Conservation (phyloP, 345 rosid genomes). For the Gossypium herbaceum region DNA sequence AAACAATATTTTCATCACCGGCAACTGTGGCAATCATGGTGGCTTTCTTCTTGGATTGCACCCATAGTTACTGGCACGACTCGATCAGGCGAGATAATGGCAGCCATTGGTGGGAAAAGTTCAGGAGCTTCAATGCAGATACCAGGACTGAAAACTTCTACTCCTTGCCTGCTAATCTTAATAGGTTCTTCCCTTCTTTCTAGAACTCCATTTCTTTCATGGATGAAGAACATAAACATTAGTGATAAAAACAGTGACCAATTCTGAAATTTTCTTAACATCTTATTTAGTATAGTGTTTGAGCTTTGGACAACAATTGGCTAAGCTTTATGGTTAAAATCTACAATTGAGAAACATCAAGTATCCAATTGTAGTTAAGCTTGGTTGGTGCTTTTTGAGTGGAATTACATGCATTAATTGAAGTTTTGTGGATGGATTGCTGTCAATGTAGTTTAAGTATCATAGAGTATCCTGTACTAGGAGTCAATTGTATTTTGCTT, state of each 20-base stretch:
- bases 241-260: not conserved
- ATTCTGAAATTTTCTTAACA: too few relatives aligned
- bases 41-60: slow-evolving; percentile 57
- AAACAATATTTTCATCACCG: slow-evolving; percentile 84
- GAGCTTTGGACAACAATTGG: too few relatives aligned
- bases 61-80: not conserved
- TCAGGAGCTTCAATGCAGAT: not conserved
- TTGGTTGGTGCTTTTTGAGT: too few relatives aligned
- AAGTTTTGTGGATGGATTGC: not conserved
- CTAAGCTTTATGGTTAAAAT: too few relatives aligned
- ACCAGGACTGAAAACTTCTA: not conserved
- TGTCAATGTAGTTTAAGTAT: too few relatives aligned
- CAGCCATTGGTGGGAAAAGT: not conserved
- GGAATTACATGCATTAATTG: not conserved
- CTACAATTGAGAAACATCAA: not conserved
- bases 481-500: too few relatives aligned
- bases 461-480: too few relatives aligned
- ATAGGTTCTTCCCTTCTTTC: slow-evolving; percentile 3
- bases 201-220: not conserved
- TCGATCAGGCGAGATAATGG: not conserved
- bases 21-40: slow-evolving; percentile 65
- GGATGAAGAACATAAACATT: not conserved
- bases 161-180: not conserved
- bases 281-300: too few relatives aligned
- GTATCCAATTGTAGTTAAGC: too few relatives aligned